Evolutionary conservation across 495 filamentous ascomycete genomes (phyloP).

Genomic region (Talaromyces nanjingensis): DNA sequence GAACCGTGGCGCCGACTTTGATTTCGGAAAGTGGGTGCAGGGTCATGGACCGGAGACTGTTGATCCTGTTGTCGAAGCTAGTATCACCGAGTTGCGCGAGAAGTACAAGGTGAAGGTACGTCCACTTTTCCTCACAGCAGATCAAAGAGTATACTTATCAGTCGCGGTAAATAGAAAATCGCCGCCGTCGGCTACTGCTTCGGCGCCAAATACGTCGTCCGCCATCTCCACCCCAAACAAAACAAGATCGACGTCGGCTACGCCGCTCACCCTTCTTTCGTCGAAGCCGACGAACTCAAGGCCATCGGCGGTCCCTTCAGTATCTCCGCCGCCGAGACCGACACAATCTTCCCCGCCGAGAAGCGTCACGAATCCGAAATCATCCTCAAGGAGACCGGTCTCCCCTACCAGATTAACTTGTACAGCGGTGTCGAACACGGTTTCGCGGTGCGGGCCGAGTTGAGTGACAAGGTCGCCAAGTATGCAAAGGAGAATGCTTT

Average conservation of each 20-base stretch:
- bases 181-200: slow-evolving; percentile 51
- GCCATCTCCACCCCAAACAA: slow-evolving; percentile 31
- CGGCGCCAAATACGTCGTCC: slow-evolving; percentile 40
- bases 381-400: slow-evolving; percentile 51
- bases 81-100: slow-evolving; percentile 3
- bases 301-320: slow-evolving; percentile 64
- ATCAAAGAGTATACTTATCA: too few species aligned
- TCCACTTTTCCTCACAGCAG: too few species aligned
- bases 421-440: slow-evolving; percentile 73
- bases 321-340: slow-evolving; percentile 71
- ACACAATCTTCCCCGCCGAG: slow-evolving; percentile 68
- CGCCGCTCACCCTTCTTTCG: slow-evolving; percentile 70
- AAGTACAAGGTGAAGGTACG: slow-evolving; percentile 7
- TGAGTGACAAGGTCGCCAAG: slow-evolving; percentile 52
- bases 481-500: slow-evolving; percentile 86
- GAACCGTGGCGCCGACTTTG: slow-evolving; percentile 42
- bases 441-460: slow-evolving; percentile 68
- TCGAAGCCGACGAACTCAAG: slow-evolving; percentile 67
- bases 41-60: slow-evolving; percentile 52
- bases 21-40: slow-evolving; percentile 50
- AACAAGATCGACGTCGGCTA: slow-evolving; percentile 58
- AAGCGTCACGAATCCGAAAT: slow-evolving; percentile 60
- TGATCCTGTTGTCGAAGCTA: slow-evolving; percentile 54
- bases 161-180: slow-evolving; percentile 23
- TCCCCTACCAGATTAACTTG: slow-evolving; percentile 76